Percentiles rank a stretch among this genome's conserved stretches.
phyloP scores from a whole-genome alignment of 2,329 filamentous ascomycete species.

The Mycosphaerella sp. region DNA sequence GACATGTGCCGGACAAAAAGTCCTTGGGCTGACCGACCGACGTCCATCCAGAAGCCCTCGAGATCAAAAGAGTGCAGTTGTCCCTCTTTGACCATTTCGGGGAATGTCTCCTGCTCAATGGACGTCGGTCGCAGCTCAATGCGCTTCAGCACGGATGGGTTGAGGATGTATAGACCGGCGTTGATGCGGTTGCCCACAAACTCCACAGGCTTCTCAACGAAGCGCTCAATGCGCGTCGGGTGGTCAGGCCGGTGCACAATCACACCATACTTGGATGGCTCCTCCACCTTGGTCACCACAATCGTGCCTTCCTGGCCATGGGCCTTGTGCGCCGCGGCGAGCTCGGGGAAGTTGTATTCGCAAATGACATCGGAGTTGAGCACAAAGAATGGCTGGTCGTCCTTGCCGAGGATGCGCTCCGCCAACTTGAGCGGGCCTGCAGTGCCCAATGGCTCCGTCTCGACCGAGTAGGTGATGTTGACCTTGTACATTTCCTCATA shows the following conservation, averaged over 20 bases:
- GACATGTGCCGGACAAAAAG: conserved; percentile 90
- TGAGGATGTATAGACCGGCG: conserved; percentile 95
- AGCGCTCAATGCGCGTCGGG: conserved; percentile 87
- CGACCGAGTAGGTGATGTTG: conserved; percentile 94
- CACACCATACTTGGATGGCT: conserved; percentile 98
- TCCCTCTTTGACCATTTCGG: conserved; percentile 80
- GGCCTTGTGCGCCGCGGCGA: conserved; percentile 83
- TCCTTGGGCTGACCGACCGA: conserved; percentile 98
- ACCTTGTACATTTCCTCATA: conserved; percentile 90
- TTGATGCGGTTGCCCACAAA: conserved; percentile 99
- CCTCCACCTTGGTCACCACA: conserved; percentile 97
- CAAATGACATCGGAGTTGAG: conserved; percentile 98
- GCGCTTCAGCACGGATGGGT: conserved; percentile 80
- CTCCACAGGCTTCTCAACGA: conserved; percentile 98
- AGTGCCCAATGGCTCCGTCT: conserved; percentile 90
- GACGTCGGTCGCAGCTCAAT: conserved; percentile 96
- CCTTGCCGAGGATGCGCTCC: conserved; percentile 85
- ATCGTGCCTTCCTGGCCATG: conserved; percentile 97
- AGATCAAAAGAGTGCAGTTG: conserved; percentile 93
- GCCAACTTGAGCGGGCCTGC: conserved; percentile 93
- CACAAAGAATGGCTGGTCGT: conserved; percentile 93
- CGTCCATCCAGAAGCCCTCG: conserved; percentile 99
- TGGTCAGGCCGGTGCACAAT: conserved; percentile 95
- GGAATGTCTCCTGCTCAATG: conserved; percentile 99
- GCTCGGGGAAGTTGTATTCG: conserved; percentile 89